Evolutionary conservation across 2,329 filamentous ascomycete genomes (phyloP), one percentile per base, ranked within the genome.

Genomic region (Cadophora sp.): DNA sequence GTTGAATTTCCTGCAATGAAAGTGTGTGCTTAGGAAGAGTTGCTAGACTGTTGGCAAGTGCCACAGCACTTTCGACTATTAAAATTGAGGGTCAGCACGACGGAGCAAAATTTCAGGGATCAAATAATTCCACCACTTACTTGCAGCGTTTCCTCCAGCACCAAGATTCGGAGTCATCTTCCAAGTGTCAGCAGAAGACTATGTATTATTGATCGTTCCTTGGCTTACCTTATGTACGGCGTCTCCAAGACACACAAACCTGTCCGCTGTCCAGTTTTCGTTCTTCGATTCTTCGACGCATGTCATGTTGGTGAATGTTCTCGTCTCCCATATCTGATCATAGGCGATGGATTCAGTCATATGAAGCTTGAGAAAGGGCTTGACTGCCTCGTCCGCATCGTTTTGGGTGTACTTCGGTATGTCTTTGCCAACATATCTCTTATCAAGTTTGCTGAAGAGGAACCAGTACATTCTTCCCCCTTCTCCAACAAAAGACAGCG

Each of bases 61-160:
- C 69, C 3, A 79, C 78, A 3, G 76, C 79, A 66, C 75, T 76
- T 67, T 81, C 80, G 18, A 80, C 45, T 48, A 8, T 6, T 3
- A 48, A 22, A 20, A 2, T 22, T 8, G n/a, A 48, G 9, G n/a
- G 6, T 48, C 5, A 48, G 45, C 7, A 48, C 9, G 9, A 13
- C 13, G n/a, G n/a, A 22, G 13, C 14, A 13, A 18, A 45, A 18
- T 18, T n/a, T n/a, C 1, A 20, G n/a, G 45, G n/a, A 48, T 1
- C 5, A 22, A 48, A 3, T 22, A 22, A 7, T 4, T 20, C 45
- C 16, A 45, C 43, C 1, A 48, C 45, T 48, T 48, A 48, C 45
- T 79, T 1, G 78, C 79, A 16, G 68, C 72, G 68, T 81, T 81
- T 22, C 76, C 79, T 0, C 80, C 79, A 66, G 77, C 77, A 6